phyloP scores from a whole-genome alignment of 2,329 filamentous ascomycete genomes.

The Fusarium austroafricanum region DNA sequence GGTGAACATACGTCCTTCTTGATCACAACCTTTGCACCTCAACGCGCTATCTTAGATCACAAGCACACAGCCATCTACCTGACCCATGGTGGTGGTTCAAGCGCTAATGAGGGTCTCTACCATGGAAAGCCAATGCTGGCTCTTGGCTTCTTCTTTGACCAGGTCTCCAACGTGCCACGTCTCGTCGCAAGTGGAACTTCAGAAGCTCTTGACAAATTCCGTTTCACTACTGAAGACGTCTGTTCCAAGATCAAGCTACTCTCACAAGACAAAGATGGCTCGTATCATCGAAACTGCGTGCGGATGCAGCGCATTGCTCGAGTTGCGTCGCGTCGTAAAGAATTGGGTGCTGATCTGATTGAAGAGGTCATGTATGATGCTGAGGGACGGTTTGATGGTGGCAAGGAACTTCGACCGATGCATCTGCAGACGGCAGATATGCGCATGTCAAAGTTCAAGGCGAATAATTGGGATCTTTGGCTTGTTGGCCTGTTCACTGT shows the following conservation, averaged over 20 bases:
- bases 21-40: slow-evolving; percentile 50
- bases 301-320: slow-evolving; percentile 53
- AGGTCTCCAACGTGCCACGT: slow-evolving; percentile 52
- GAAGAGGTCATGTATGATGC: slow-evolving; percentile 56
- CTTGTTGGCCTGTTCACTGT: not conserved
- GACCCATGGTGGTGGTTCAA: slow-evolving; percentile 55
- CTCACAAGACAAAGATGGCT: slow-evolving; percentile 46
- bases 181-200: slow-evolving; percentile 50
- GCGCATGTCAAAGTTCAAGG: slow-evolving; percentile 53
- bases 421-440: slow-evolving; percentile 58
- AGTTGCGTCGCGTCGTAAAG: slow-evolving; percentile 50
- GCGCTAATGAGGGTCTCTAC: slow-evolving; percentile 54
- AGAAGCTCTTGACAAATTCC: slow-evolving; percentile 51
- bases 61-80: slow-evolving; percentile 50
- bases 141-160: slow-evolving; percentile 55
- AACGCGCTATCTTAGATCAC: slow-evolving; percentile 54
- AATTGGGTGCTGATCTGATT: slow-evolving; percentile 53
- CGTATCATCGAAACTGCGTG: slow-evolving; percentile 47
- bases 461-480: slow-evolving; percentile 53
- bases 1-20: not conserved
- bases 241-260: not conserved
- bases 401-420: slow-evolving; percentile 48
- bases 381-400: slow-evolving; percentile 34
- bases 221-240: not conserved
- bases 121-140: slow-evolving; percentile 52